A percentile compares a stretch with the other conserved stretches of the same genome.
phyloP scores from a whole-genome alignment of 2,329 filamentous ascomycete species.

The Fonsecaea multimorphosa region DNA sequence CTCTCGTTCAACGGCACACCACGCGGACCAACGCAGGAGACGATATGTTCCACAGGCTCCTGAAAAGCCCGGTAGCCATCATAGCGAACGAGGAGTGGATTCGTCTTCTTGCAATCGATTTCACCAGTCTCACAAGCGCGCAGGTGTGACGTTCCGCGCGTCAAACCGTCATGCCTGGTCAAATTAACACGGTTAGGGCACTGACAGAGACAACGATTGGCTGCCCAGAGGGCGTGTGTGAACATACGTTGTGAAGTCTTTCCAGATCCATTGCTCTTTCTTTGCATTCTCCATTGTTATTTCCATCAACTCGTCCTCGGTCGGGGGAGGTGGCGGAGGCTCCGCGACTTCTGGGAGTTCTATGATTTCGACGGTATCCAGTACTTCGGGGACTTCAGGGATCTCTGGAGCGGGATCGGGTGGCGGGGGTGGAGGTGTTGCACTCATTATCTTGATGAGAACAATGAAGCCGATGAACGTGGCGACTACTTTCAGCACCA shows the following conservation, averaged over 20 bases:
- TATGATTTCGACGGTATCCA: not conserved
- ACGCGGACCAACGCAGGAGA: conserved; percentile 68
- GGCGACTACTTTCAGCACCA: conserved; percentile 34
- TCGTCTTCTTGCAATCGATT: conserved; percentile 36
- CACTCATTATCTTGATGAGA: conserved; percentile 35
- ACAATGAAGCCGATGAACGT: conserved; percentile 32
- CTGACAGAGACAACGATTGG: not conserved
- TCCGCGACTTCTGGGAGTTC: conserved; percentile 1
- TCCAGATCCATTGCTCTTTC: conserved; percentile 39
- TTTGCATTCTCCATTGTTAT: conserved; percentile 36
- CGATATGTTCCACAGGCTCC: conserved; percentile 46
- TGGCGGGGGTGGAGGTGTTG: conserved; percentile 26
- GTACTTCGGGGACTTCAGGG: not conserved
- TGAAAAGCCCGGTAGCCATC: conserved; percentile 38
- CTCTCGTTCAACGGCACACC: conserved; percentile 59
- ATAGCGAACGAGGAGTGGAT: conserved; percentile 38
- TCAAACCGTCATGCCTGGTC: conserved; percentile 38
- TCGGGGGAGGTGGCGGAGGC: conserved; percentile 19
- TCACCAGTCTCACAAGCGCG: conserved; percentile 35
- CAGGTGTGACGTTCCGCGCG: conserved; percentile 37
- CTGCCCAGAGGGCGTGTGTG: not conserved
- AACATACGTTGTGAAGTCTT: conserved; percentile 39
- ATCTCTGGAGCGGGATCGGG: conserved; percentile 16
- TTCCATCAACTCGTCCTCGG: conserved; percentile 37
- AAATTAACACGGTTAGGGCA: conserved; percentile 10